Base-by-base conservation (phyloP, 1,139 yeast genomes). In the Saccharomyces hybrid region DNA sequence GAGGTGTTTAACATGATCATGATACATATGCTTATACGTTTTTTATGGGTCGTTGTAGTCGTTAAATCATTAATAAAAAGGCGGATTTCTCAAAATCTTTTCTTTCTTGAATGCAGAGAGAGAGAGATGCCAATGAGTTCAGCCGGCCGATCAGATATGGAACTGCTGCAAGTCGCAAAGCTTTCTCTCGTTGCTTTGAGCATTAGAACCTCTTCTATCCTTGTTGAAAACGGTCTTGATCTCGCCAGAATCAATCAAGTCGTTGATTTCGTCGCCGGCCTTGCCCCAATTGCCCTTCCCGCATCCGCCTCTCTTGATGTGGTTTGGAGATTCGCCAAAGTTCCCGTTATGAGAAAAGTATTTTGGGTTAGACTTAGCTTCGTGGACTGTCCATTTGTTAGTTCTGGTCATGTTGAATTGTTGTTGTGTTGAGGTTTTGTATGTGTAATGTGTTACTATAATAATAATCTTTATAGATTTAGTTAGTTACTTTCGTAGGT, bases 271-370 rank as follows among this genome's bases (percentile, higher is more conserved):
- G 62, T 83, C 89, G 34, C 88, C 89, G 2, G 82, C 78, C 58
- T 75, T 72, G 32, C 91, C 91, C 89, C 90, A 84, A 64, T 84
- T 84, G 59, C 80, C 81, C 65, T 82, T 83, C 53, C 97, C 97
- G 50, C 87, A 88, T 55, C 97, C 97, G 57, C 78, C 78, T 73
- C 88, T 89, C 80, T 89, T 89, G 56, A 86, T 78, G 68, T 83
- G 81, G 67, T 82, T 84, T 55, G 96, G 95, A 59, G 83, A 82
- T 55, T 81, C 77, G 64, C 84, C 83, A 58, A 72, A 69, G 63
- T 78, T 78, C 34, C 95, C 95, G 63, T 80, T 78, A 68, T 85
- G 89, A 58, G 89, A 85, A 71, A 88, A 88, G 81, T 81, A 88
- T 67, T 80, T 83, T 54, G 90, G 82, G 59, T 78, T 81, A 32